Base-by-base conservation (phyloP, 2,329 filamentous ascomycete genomes). In the Cercospora sp. region DNA sequence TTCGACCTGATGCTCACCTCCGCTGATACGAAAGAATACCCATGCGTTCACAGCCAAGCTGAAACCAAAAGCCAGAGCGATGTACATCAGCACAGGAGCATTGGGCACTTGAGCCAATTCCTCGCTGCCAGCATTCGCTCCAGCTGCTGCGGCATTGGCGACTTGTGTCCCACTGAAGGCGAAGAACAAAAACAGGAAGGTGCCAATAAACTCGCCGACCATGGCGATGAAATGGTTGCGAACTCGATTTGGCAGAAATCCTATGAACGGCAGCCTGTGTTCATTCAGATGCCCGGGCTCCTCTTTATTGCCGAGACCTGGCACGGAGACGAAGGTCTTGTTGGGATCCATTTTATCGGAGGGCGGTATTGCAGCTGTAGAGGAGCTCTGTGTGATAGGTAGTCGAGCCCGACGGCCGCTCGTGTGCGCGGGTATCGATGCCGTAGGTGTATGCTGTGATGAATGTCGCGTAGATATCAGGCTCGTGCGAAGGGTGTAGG, bases 211-310 rank as follows among this genome's bases (percentile, higher is more conserved):
- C 64, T 84, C 75, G 64, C 82, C 83, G 18, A 82, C 66, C 77
- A 82, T 81, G 65, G 82, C 80, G 68, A 84, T 77, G 72, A 84
- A 74, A 65, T 84, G 76, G 72, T 83, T 80, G 67, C 78, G 76
- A 45, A 75, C 59, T 64, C 72, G 77, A 69, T 84, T 83, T 5
- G 83, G 81, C 60, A 84, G 75, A 78, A 81, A 83, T 71, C 77
- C 75, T 60, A 81, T 74, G 61, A 78, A 77, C 20, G 75, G 74
- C 2, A 82, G 67, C 26, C 80, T 33, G 53, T 64, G 77, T 73
- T 83, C 81, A 36, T 76, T 75, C 64, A 70, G 71, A 61, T 66
- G 62, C 9, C 59, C 65, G 20, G 45, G 63, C 33, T 57, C 26
- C 26, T 68, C 63, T 33, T 65, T 64, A 40, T 69, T 67, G 26